Percentiles rank a stretch among this genome's conserved stretches.
phyloP scores from a whole-genome alignment of 2,329 filamentous ascomycete genomes.

The Huntiella bhutanensis region DNA sequence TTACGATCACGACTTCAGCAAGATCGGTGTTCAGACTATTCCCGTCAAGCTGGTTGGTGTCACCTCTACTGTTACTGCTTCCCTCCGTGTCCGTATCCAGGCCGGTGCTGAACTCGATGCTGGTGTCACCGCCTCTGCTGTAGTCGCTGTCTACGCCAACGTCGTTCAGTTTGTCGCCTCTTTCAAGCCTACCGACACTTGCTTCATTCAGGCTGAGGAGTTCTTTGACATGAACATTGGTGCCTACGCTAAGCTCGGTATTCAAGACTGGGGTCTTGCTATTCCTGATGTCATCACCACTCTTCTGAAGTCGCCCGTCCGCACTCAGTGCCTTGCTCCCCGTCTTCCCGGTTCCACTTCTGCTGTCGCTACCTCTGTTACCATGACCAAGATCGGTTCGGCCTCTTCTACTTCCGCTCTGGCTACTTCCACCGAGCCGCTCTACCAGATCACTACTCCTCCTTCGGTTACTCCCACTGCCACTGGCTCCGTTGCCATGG shows the following conservation, averaged over 20 bases:
- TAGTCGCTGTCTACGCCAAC: conserved; percentile 29
- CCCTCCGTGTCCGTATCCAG: conserved; percentile 31
- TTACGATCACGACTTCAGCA: conserved; percentile 26
- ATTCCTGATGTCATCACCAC: conserved; percentile 24
- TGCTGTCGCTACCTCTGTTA: neutral
- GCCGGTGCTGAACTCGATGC: conserved; percentile 22
- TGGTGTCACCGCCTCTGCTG: conserved; percentile 22
- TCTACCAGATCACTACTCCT: too few relatives aligned
- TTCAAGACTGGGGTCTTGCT: conserved; percentile 22
- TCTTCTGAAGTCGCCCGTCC: conserved; percentile 20
- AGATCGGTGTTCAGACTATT: conserved; percentile 24
- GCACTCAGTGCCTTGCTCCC: conserved; percentile 19
- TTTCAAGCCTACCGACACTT: conserved; percentile 20
- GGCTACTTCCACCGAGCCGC: neutral
- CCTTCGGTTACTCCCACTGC: too few relatives aligned
- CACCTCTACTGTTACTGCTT: conserved; percentile 27
- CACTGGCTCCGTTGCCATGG: too few relatives aligned
- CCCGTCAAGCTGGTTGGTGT: conserved; percentile 29
- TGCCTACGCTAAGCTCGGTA: conserved; percentile 20
- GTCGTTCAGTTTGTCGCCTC: conserved; percentile 32
- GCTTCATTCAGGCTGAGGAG: conserved; percentile 20
- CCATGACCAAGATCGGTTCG: neutral
- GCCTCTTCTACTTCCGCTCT: neutral
- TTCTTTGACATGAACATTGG: conserved; percentile 23
- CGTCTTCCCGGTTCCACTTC: conserved; percentile 3